Evolutionary conservation across 129 eudicot species (phyloP).

Genomic region (Flaveria ramosissima): DNA sequence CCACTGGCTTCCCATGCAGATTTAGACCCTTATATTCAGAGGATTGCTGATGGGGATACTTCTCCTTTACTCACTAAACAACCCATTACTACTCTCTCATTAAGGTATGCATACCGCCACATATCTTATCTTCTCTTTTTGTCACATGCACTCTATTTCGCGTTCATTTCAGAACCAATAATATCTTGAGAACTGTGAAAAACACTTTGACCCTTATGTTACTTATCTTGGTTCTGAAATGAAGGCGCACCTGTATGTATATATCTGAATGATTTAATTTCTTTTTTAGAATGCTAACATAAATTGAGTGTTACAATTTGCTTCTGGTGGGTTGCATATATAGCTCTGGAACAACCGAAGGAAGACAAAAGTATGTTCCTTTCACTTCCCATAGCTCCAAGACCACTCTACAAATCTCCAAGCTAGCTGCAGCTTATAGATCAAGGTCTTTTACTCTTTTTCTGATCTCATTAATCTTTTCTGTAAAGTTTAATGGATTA

Average conservation of each 20-base stretch:
- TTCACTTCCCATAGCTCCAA: conserved; percentile 73
- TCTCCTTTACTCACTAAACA: conserved; percentile 61
- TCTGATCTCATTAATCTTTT: neutral
- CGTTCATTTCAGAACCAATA: too few relatives aligned
- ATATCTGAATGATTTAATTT: too few relatives aligned
- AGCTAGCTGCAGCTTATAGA: conserved; percentile 81
- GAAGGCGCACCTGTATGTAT: too few relatives aligned
- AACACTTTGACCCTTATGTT: too few relatives aligned
- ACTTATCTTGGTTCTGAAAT: too few relatives aligned
- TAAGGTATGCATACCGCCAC: conserved; percentile 39
- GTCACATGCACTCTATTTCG: too few relatives aligned
- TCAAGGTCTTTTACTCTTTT: conserved; percentile 49
- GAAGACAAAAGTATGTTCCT: conserved; percentile 78
- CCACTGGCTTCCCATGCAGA: conserved; percentile 75
- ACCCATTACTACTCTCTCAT: conserved; percentile 68
- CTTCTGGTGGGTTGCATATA: neutral
- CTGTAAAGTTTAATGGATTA: neutral
- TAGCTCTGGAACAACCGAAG: conserved; percentile 91
- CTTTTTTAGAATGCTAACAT: neutral
- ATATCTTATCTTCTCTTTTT: too few relatives aligned
- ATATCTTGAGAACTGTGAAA: too few relatives aligned
- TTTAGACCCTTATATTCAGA: conserved; percentile 72
- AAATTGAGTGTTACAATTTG: neutral
- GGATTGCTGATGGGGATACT: conserved; percentile 74
- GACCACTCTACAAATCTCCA: conserved; percentile 79